phyloP scores from a whole-genome alignment of 129 eudicot species.

The Helianthus tuberosus region DNA sequence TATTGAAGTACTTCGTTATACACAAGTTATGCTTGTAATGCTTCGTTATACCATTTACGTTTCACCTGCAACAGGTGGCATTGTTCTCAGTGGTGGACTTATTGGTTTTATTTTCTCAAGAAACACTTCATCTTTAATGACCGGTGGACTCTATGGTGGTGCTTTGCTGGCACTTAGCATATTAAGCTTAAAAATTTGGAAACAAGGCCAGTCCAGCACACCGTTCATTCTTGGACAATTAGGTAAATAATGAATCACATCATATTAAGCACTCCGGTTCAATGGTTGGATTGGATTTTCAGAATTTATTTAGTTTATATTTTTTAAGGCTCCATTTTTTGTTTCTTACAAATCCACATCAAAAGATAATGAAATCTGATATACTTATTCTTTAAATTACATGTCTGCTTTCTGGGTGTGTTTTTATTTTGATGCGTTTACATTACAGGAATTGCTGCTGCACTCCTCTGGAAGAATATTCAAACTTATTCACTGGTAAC shows the following conservation, averaged over 20 bases:
- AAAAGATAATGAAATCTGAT: no score
- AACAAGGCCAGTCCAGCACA: constrained; percentile 79
- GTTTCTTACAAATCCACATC: no score
- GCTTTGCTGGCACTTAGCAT: constrained; percentile 74
- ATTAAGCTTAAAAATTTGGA: constrained; percentile 84
- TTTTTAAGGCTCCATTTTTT: no score
- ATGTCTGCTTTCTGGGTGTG: background rate
- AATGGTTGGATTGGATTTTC: no score
- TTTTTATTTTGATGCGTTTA: constrained; percentile 4
- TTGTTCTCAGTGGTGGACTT: constrained; percentile 24
- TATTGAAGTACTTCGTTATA: background rate
- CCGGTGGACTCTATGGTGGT: constrained; percentile 78
- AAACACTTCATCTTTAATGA: constrained; percentile 50
- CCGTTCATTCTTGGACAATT: constrained; percentile 93
- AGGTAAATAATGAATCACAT: constrained; percentile 43
- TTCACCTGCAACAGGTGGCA: constrained; percentile 18
- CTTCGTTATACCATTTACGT: background rate
- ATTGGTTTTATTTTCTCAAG: constrained; percentile 50
- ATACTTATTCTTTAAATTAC: no score
- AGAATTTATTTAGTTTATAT: no score
- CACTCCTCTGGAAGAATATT: constrained; percentile 69
- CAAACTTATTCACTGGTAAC: constrained; percentile 74
- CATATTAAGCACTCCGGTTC: background rate
- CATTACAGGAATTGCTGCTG: constrained; percentile 64
- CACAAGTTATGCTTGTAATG: background rate